These are phyloP conservation scores for Diaporthe capsici DNA, from an alignment of 2,329 filamentous ascomycete genomes.

Conservation along the genomic window DNA sequence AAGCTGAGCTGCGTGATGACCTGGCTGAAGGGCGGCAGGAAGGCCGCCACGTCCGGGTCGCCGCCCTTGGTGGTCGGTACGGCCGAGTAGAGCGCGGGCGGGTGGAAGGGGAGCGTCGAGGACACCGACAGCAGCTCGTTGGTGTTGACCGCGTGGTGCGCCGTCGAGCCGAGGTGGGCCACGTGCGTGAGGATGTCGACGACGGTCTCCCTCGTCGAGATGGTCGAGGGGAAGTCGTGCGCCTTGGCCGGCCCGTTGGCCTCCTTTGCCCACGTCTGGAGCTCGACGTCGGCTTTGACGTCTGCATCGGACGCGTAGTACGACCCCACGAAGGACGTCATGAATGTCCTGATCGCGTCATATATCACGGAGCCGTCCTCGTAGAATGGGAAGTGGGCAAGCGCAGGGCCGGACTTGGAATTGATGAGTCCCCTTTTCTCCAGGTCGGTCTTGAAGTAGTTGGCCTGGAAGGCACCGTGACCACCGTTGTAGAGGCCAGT, in stretches of 20 bases:
- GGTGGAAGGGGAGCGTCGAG: conserved; percentile 58
- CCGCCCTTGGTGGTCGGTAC: conserved; percentile 56
- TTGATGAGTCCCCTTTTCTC: conserved; percentile 57
- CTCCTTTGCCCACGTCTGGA: conserved; percentile 61
- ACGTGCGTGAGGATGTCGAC: conserved; percentile 59
- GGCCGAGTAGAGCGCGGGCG: conserved; percentile 56
- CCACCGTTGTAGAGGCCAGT: conserved; percentile 48
- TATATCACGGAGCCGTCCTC: conserved; percentile 57
- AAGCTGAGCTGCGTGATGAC: conserved; percentile 55
- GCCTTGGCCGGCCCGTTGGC: conserved; percentile 53
- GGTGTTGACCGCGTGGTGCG: conserved; percentile 60
- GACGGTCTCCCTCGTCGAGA: conserved; percentile 48
- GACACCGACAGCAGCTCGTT: conserved; percentile 54
- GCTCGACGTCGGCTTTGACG: conserved; percentile 55
- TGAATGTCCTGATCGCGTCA: conserved; percentile 54
- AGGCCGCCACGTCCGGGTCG: conserved; percentile 51
- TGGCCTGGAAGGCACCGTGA: conserved; percentile 52
- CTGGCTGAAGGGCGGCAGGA: conserved; percentile 51
- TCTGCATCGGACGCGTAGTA: conserved; percentile 56
- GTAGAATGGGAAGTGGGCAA: conserved; percentile 60
- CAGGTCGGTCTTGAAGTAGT: conserved; percentile 57
- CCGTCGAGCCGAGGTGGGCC: conserved; percentile 53
- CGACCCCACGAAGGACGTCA: conserved; percentile 57
- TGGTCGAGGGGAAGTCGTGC: conserved; percentile 57
- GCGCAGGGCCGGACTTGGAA: conserved; percentile 50